phyloP scores from a whole-genome alignment of 352 stramenopile genomes.

The Phytophthora podocarpi region DNA sequence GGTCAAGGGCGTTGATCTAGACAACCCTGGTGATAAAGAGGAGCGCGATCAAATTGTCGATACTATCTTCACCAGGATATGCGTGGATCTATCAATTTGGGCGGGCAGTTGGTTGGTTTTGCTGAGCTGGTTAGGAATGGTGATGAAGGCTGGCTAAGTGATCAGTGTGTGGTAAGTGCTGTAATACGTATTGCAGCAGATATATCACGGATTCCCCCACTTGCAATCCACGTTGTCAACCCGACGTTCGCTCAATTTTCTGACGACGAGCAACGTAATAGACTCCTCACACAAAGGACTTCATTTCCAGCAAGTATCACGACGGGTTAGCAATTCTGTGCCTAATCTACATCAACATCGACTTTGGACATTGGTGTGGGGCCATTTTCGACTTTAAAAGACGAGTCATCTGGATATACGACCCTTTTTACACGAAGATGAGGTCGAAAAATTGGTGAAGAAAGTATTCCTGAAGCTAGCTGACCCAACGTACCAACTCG shows the following conservation, averaged over 20 bases:
- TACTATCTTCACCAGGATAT: background rate
- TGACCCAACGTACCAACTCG: background rate
- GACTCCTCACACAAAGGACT: background rate
- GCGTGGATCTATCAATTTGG: background rate
- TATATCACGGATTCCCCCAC: too few relatives aligned
- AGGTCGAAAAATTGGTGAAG: background rate
- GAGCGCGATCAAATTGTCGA: background rate
- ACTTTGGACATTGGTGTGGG: background rate
- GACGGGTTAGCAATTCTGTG: background rate
- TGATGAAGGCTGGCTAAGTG: conserved; percentile 1
- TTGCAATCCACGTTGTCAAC: too few relatives aligned
- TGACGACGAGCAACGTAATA: background rate
- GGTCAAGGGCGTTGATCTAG: background rate
- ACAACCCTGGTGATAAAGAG: background rate
- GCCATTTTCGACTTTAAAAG: conserved; percentile 6
- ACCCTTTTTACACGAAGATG: conserved; percentile 11
- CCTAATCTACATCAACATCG: too few relatives aligned
- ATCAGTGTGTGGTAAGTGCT: background rate
- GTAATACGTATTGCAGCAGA: background rate
- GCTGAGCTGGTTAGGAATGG: background rate
- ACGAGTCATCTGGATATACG: background rate
- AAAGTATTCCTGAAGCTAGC: background rate
- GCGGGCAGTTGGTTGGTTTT: background rate
- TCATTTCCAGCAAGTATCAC: conserved; percentile 4
- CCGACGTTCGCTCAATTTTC: background rate